Evolutionary conservation across 306 rosid species (phyloP), one percentile per base, ranked within the genome.

Genomic region (Cucumis hystrix): DNA sequence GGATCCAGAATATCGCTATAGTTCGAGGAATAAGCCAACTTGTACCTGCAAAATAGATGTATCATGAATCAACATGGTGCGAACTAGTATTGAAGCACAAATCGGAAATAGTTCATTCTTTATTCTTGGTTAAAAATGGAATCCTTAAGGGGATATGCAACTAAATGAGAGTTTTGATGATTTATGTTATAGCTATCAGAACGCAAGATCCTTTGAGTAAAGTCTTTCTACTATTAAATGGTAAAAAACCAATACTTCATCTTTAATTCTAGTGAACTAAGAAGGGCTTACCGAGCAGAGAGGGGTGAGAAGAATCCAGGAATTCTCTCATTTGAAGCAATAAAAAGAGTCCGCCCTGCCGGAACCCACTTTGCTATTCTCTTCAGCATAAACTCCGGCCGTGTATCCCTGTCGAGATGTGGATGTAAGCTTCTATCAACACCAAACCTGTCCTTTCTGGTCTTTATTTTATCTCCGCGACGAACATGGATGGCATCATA

Each of bases 401-500:
- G 89, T 49, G 98, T 96, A 80, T 96, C 99, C 81, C 99, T 87
- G 79, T 92, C 99, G 56, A 96, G 89, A 87, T 91, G 99, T 78
- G 99, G 99, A 79, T 87, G 95, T 79, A 91, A 83, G 83, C 82
- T 87, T 87, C 96, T 87, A 3, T 79, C 83, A 77, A 89, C 88
- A 25, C 97, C 99, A 84, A 88, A 86, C 80, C 96, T 87, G 82
- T 96, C 99, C 84, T 85, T 96, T 89, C 99, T 87, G 45, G 89
- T 96, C 83, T 91, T 96, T 80, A 96, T 80, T 85, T 87, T 92
- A 84, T 96, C 99, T 28, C 99, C 99, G 15, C 98, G 99, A 74
- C 98, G 98, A 81, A 92, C 99, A 85, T 96, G 99, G 74, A 96
- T 89, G 82, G 98, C 97, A 67, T 88, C 92, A 79, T 87, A 91